Evolutionary conservation across 305 asterid genomes (phyloP).

Genomic region (Ruellia speciosa): DNA sequence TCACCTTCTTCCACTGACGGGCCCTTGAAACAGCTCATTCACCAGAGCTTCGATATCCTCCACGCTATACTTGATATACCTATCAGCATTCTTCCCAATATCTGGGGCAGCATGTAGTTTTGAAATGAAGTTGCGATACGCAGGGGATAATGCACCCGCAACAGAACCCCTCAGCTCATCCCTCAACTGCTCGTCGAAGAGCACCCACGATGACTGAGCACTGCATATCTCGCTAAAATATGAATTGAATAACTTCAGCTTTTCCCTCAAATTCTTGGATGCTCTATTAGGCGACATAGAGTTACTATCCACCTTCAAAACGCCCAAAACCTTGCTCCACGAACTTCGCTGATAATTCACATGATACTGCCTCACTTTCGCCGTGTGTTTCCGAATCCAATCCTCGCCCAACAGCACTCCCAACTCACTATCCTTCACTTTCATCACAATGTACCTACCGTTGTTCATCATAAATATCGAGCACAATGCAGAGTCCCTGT

Average conservation of each 20-base stretch:
- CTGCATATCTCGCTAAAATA: constrained; percentile 63
- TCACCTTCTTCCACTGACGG: constrained; percentile 51
- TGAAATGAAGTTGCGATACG: constrained; percentile 54
- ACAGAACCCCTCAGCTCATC: constrained; percentile 61
- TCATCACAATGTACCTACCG: constrained; percentile 68
- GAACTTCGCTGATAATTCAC: constrained; percentile 70
- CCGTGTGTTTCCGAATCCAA: constrained; percentile 65
- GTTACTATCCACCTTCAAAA: constrained; percentile 43
- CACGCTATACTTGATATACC: constrained; percentile 48
- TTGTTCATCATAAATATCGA: constrained; percentile 83
- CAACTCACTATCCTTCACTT: constrained; percentile 69
- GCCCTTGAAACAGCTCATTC: constrained; percentile 50
- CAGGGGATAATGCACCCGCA: constrained; percentile 37
- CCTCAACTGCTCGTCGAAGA: constrained; percentile 61
- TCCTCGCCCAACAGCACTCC: constrained; percentile 68
- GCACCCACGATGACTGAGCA: constrained; percentile 58
- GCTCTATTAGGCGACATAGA: constrained; percentile 38
- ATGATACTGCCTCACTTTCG: constrained; percentile 67
- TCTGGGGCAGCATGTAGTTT: constrained; percentile 44
- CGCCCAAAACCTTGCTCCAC: constrained; percentile 70
- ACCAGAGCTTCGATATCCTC: constrained; percentile 64
- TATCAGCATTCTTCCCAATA: constrained; percentile 51
- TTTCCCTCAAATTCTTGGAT: constrained; percentile 46
- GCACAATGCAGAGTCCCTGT: constrained; percentile 56
- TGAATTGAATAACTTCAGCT: constrained; percentile 59